phyloP scores from a whole-genome alignment of 73 alveolate genomes.

The Paramecium pentaurelia region DNA sequence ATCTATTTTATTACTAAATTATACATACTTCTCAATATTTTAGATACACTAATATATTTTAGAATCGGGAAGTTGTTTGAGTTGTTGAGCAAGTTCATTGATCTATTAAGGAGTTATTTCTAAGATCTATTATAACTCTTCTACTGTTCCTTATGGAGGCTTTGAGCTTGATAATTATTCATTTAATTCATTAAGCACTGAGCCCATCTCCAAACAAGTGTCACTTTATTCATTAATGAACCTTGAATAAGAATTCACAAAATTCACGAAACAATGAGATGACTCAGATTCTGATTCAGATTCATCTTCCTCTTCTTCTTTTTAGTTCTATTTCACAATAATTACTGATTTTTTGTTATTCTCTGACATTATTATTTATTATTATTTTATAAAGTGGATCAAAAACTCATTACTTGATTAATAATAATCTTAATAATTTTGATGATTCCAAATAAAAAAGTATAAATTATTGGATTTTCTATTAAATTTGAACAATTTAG shows the following conservation, averaged over 20 bases:
- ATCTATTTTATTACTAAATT: not conserved
- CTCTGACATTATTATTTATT: not conserved
- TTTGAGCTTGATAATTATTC: not conserved
- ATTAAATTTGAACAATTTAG: not conserved
- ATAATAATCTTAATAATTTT: not conserved
- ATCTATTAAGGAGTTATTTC: not conserved
- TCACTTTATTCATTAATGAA: not conserved
- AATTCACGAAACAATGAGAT: conserved; percentile 5
- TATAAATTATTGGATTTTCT: not conserved
- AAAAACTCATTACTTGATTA: not conserved
- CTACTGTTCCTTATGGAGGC: not conserved
- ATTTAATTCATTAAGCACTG: conserved; percentile 6
- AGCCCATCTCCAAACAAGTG: conserved; percentile 25
- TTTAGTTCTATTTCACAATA: not conserved
- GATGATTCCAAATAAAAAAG: not conserved
- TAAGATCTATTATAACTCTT: not conserved
- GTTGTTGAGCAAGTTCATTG: not conserved
- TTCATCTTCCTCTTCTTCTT: not conserved
- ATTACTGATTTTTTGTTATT: conserved; percentile 1
- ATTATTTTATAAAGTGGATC: not conserved
- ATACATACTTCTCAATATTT: conserved; percentile 10
- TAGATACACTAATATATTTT: conserved; percentile 12
- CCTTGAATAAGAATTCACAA: conserved; percentile 15
- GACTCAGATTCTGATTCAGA: not conserved
- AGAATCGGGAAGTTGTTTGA: conserved; percentile 6